Conservation (phyloP, 257 asterid species). For the Gentiana macrophylla region DNA sequence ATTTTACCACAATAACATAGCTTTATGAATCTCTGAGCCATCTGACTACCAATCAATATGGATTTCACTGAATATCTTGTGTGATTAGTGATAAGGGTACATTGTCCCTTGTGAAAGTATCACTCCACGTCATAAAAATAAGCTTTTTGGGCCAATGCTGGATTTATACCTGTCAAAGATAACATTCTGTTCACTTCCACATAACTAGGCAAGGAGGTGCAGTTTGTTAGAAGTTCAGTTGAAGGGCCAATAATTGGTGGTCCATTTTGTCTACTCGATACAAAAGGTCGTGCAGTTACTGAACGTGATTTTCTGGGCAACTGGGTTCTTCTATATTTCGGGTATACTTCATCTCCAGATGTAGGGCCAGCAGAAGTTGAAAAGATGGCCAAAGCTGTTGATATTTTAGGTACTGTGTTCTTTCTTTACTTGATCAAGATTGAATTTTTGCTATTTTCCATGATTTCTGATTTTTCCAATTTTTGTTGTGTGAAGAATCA, state of each 20-base stretch:
- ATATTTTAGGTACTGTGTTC: slow-evolving; percentile 50
- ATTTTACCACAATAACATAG: no score
- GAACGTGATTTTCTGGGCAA: slow-evolving; percentile 70
- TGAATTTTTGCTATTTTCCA: slow-evolving; percentile 3
- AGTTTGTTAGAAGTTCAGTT: slow-evolving; percentile 72
- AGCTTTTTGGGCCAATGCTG: no score
- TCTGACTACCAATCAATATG: no score
- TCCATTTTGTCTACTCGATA: slow-evolving; percentile 62
- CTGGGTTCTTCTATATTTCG: slow-evolving; percentile 89
- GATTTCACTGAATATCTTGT: no score
- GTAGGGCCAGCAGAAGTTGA: slow-evolving; percentile 91
- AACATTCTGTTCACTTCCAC: slow-evolving; percentile 3
- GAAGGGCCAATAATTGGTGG: slow-evolving; percentile 94
- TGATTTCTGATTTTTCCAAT: slow-evolving; percentile 11
- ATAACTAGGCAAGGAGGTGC: slow-evolving; percentile 65
- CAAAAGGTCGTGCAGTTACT: slow-evolving; percentile 60
- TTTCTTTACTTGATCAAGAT: slow-evolving; percentile 7
- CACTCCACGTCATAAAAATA: no score
- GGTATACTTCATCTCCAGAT: slow-evolving; percentile 96
- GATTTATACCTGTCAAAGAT: no score
- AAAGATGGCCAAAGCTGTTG: slow-evolving; percentile 69
- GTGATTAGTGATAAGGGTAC: no score
- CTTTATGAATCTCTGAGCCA: no score
- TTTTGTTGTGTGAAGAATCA: slow-evolving; percentile 40
- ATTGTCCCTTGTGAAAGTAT: no score